Percentiles rank a stretch among this genome's conserved stretches.
Conservation (phyloP, 2,329 filamentous ascomycete genomes). For the Xylariaceae sp. region DNA sequence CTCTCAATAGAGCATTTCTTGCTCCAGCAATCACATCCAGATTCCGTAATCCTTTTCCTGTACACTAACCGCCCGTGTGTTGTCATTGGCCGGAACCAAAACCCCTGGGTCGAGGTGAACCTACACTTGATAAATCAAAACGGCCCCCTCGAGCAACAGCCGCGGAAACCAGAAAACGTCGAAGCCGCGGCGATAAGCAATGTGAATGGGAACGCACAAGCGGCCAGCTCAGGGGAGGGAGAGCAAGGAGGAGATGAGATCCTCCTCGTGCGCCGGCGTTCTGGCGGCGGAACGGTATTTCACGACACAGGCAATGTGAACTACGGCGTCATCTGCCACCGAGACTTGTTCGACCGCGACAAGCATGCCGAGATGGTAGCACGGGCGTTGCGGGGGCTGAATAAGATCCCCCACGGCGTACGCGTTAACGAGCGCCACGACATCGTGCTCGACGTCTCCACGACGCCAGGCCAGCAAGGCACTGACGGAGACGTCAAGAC, state of each 20-base stretch:
- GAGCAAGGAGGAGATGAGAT: constrained; percentile 35
- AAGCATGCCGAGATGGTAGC: constrained; percentile 91
- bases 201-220: constrained; percentile 14
- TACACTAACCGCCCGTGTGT: constrained; percentile 86
- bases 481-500: constrained; percentile 27
- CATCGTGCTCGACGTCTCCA: constrained; percentile 56
- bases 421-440: constrained; percentile 89
- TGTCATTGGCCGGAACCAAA: constrained; percentile 93
- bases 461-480: background rate
- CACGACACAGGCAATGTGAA: constrained; percentile 93
- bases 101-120: constrained; percentile 91
- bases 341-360: constrained; percentile 71
- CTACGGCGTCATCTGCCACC: constrained; percentile 85
- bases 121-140: constrained; percentile 53
- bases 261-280: constrained; percentile 73
- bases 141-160: constrained; percentile 11
- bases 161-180: background rate
- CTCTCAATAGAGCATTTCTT: constrained; percentile 92
- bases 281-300: constrained; percentile 89
- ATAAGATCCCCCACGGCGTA: constrained; percentile 44
- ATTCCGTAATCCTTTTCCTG: constrained; percentile 76
- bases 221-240: constrained; percentile 14
- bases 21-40: constrained; percentile 65
- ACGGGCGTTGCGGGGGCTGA: constrained; percentile 64
- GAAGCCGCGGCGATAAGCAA: background rate